Evolutionary conservation across 768 basidiomycete species (phyloP).

Genomic region (Polyporus arcularius): DNA sequence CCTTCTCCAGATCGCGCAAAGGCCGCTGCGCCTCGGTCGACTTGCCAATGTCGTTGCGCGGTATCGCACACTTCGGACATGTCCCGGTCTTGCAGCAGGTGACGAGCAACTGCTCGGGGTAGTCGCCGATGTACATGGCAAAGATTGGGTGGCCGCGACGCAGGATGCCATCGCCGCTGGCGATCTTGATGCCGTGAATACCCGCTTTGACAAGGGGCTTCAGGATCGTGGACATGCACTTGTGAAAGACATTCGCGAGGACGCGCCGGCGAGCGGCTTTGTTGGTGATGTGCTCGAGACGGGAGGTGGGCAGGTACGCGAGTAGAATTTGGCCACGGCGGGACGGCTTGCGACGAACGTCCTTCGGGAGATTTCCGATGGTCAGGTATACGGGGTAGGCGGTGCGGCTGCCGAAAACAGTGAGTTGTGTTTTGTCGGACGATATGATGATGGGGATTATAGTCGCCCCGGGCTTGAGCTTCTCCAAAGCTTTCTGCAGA

Average conservation of each 20-base stretch:
- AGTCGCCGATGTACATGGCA: constrained; percentile 22
- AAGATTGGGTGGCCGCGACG: constrained; percentile 26
- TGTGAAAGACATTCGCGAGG: constrained; percentile 25
- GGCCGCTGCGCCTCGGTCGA: constrained; percentile 31
- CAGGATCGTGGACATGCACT: constrained; percentile 14
- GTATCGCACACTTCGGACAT: constrained; percentile 21
- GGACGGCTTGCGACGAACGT: constrained; percentile 26
- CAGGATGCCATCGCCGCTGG: constrained; percentile 24
- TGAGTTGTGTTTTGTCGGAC: constrained; percentile 26
- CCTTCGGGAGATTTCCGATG: constrained; percentile 28
- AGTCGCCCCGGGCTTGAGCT: constrained; percentile 13
- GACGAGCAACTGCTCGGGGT: constrained; percentile 26
- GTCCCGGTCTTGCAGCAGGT: constrained; percentile 17
- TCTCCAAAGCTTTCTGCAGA: constrained; percentile 19
- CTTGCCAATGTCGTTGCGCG: constrained; percentile 12
- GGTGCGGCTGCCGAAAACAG: constrained; percentile 19
- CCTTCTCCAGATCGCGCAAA: neutral
- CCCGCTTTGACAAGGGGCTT: constrained; percentile 18
- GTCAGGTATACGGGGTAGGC: constrained; percentile 29
- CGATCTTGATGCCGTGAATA: constrained; percentile 16
- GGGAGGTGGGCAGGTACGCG: constrained; percentile 25
- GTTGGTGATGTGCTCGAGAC: constrained; percentile 19
- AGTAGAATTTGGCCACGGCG: constrained; percentile 24
- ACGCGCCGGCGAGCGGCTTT: constrained; percentile 20
- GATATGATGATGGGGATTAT: constrained; percentile 25